Evolutionary conservation across 2,329 filamentous ascomycete genomes (phyloP).

Genomic region (Stagonosporopsis rhizophila): DNA sequence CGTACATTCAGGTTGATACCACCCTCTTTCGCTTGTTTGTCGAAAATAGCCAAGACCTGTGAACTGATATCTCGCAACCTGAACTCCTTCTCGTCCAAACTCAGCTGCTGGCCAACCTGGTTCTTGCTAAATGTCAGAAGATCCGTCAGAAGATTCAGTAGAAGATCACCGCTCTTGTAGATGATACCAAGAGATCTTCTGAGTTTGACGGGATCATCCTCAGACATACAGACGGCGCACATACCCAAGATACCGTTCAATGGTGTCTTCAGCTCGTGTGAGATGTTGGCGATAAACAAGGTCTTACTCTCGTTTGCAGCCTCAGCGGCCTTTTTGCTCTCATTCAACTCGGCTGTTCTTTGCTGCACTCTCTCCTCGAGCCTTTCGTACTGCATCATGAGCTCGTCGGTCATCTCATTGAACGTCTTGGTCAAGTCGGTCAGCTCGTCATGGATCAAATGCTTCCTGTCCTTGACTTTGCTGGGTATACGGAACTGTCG

Average conservation of each 20-base stretch:
- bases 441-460: conserved; percentile 80
- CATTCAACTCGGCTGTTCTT: conserved; percentile 82
- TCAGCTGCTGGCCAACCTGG: conserved; percentile 85
- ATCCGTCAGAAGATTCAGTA: conserved; percentile 87
- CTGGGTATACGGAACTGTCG: conserved; percentile 82
- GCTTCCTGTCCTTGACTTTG: conserved; percentile 77
- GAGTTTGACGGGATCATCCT: conserved; percentile 78
- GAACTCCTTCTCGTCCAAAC: conserved; percentile 85
- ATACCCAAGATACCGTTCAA: conserved; percentile 95
- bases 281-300: conserved; percentile 94
- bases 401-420: conserved; percentile 92
- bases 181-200: conserved; percentile 86
- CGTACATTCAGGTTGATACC: conserved; percentile 75
- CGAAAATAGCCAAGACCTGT: conserved; percentile 85
- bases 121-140: conserved; percentile 93
- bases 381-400: conserved; percentile 83
- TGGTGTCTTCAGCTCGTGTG: conserved; percentile 86
- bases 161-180: conserved; percentile 84
- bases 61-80: conserved; percentile 81
- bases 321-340: conserved; percentile 90
- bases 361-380: conserved; percentile 85
- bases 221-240: conserved; percentile 91
- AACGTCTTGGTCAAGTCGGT: conserved; percentile 86
- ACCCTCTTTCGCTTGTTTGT: conserved; percentile 84
- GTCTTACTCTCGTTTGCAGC: conserved; percentile 98